Evolutionary conservation across 441 rosid species (phyloP).

Genomic region (Daphne laureola): DNA sequence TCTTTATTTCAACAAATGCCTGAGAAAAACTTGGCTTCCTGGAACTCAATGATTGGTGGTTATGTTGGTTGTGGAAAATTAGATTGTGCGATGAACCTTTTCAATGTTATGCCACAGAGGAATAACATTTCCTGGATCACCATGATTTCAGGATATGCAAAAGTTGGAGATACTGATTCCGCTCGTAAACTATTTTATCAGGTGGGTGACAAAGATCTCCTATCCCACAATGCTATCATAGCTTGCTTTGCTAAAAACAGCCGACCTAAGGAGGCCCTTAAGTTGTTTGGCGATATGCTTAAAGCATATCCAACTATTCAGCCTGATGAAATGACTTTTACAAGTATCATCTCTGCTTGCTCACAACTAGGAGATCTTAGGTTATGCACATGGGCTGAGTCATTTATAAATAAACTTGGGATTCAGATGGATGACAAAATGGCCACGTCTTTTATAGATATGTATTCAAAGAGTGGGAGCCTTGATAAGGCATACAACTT

Average conservation of each 20-base stretch:
- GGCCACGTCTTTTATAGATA: conserved; percentile 27
- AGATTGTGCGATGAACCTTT: conserved; percentile 25
- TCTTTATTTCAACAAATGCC: conserved; percentile 35
- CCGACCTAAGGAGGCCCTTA: conserved; percentile 24
- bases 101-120: conserved; percentile 34
- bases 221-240: conserved; percentile 41
- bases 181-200: conserved; percentile 33
- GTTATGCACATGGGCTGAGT: conserved; percentile 26
- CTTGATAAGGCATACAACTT: conserved; percentile 23
- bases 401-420: conserved; percentile 24
- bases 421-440: conserved; percentile 26
- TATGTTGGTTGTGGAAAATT: conserved; percentile 29
- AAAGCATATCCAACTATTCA: conserved; percentile 13
- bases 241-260: conserved; percentile 38
- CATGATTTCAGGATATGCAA: conserved; percentile 45
- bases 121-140: conserved; percentile 34
- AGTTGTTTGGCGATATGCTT: conserved; percentile 26
- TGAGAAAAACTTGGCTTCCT: conserved; percentile 27
- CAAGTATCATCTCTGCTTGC: conserved; percentile 33
- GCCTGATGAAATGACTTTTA: conserved; percentile 28
- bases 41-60: conserved; percentile 37
- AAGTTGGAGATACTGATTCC: conserved; percentile 35
- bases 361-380: conserved; percentile 27
- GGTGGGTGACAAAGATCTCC: conserved; percentile 24
- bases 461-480: conserved; percentile 30